Base-by-base conservation (phyloP, 2,329 filamentous ascomycete species). In the Pleomassaria siparia region DNA sequence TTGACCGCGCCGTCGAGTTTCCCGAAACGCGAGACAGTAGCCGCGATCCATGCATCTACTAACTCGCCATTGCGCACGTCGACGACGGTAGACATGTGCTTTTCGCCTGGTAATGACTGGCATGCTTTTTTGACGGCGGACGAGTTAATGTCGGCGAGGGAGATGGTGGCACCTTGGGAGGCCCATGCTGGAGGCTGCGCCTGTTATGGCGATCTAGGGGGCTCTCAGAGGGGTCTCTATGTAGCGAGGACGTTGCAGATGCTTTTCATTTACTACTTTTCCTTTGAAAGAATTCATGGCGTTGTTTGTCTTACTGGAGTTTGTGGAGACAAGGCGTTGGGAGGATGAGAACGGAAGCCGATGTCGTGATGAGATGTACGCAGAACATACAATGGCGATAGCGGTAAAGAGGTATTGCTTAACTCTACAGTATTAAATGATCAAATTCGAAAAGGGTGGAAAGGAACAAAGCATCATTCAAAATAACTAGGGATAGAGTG, bases 1-100 rank as follows among this genome's bases (percentile, higher is more conserved):
- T 73, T 73, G n/a, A 63, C 71, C 3, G 71, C 71, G 10, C 71
- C 70, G 24, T 67, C 56, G 1, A 74, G 54, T 11, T 53, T 53
- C 6, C 69, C 71, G 18, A 67, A 67, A 16, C 56, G 51, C 10
- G 57, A 43, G 4, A 72, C 54, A 3, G 66, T 69, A 10, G 48
- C 36, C 13, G 62, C 58, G 3, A 81, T 60, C 10, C 65, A 71
- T 0, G 55, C 45, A 5, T 72, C 67, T 7, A 81, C 74, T 11
- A 70, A 60, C 0, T 45, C 52, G 20, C 69, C 59, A 28, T 73
- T 59, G 8, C 70, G 61, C 2, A 82, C 76, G 56, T 82, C 74
- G 10, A 78, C 58, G n/a, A 67, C 47, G 1, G 76, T 54, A 2
- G 57, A 41, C 22, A 75, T 54, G 0, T 65, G 49, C 2, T 53